These are phyloP conservation scores for Polyplosphaeria fusca DNA, from an alignment of 495 filamentous ascomycete genomes.

Conservation along the genomic window DNA sequence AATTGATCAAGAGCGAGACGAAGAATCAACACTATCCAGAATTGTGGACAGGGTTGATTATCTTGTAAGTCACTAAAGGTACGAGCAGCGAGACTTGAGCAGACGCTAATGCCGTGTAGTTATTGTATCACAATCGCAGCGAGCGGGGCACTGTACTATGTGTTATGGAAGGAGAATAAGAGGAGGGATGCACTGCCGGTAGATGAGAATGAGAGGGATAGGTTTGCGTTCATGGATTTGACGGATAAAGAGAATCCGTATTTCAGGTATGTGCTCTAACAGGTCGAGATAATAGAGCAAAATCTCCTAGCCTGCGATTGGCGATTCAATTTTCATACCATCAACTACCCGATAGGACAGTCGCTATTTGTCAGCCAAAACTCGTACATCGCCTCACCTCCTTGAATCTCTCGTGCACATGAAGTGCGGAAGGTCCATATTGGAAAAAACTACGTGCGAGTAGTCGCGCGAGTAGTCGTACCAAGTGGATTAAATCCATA, in stretches of 20 bases:
- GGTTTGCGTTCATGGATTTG: conserved; percentile 66
- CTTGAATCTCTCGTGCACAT: too few species aligned
- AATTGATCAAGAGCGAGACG: conserved; percentile 61
- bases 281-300: too few species aligned
- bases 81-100: too few species aligned
- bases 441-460: too few species aligned
- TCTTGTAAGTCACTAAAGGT: conserved; percentile 65
- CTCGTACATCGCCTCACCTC: too few species aligned
- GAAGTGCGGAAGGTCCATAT: too few species aligned
- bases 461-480: too few species aligned
- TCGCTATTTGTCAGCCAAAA: too few species aligned
- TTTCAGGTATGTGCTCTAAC: conserved; percentile 67
- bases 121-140: conserved; percentile 66
- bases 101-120: conserved; percentile 41
- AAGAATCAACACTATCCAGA: conserved; percentile 64
- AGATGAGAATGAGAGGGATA: conserved; percentile 60
- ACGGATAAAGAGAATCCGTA: conserved; percentile 75
- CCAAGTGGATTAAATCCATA: too few species aligned
- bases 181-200: conserved; percentile 46
- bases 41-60: conserved; percentile 67
- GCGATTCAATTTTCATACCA: too few species aligned
- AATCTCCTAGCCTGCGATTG: too few species aligned
- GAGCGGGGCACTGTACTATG: conserved; percentile 53
- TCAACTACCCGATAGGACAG: too few species aligned
- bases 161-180: conserved; percentile 58